These are phyloP conservation scores for Cytospora chrysosperma DNA, from an alignment of 2,329 filamentous ascomycete species.

Conservation along the genomic window DNA sequence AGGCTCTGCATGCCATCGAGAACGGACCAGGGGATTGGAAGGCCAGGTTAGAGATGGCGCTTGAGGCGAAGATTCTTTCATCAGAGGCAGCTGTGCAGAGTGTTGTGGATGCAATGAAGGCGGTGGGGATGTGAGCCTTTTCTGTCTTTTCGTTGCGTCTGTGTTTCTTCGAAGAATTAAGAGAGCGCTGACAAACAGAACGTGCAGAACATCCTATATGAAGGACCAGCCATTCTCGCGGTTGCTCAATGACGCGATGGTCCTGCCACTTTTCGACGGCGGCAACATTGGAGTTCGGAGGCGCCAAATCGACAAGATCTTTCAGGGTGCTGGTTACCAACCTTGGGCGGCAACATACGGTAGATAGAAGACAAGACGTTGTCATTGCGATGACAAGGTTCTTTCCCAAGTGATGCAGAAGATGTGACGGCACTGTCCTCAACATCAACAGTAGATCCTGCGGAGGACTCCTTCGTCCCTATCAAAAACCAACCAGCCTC, in stretches of 20 bases:
- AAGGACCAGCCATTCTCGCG: constrained; percentile 42
- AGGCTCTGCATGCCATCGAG: constrained; percentile 44
- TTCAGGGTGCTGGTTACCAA: constrained; percentile 44
- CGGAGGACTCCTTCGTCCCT: too few species aligned
- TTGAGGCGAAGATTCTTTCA: constrained; percentile 51
- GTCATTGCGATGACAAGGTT: too few species aligned
- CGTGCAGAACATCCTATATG: constrained; percentile 40
- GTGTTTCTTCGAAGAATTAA: too few species aligned
- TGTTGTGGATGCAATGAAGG: constrained; percentile 48
- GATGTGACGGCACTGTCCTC: too few species aligned
- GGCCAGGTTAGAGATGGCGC: constrained; percentile 43
- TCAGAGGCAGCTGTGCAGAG: constrained; percentile 47
- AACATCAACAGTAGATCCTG: too few species aligned
- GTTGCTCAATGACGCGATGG: constrained; percentile 45
- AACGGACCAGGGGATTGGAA: constrained; percentile 39
- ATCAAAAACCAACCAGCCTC: too few species aligned
- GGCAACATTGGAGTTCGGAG: constrained; percentile 54
- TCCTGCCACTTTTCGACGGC: constrained; percentile 51
- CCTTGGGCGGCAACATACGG: constrained; percentile 41
- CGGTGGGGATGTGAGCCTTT: constrained; percentile 45
- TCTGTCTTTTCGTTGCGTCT: too few species aligned
- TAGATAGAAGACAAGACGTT: not conserved
- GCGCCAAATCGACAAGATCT: constrained; percentile 46
- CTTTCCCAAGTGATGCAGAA: too few species aligned
- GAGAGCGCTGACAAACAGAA: constrained; percentile 7